phyloP scores from a whole-genome alignment of 192 early-diverging fungal genomes.

The Dissophora ornata region DNA sequence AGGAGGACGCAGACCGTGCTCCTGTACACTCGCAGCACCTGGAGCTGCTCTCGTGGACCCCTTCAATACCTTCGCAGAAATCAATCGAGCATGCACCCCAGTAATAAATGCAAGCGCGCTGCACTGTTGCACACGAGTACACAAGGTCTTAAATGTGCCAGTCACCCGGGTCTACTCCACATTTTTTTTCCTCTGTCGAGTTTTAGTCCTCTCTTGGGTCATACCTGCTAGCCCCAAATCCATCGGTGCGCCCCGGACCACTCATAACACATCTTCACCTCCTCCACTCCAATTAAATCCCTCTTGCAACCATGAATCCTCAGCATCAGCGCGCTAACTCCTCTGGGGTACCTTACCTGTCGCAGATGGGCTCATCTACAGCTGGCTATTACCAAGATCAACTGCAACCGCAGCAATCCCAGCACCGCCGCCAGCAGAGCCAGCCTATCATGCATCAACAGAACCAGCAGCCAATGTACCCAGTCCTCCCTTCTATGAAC shows the following conservation, averaged over 20 bases:
- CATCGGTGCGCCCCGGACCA: too few species aligned
- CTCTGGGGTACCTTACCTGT: not conserved
- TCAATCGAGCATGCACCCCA: not conserved
- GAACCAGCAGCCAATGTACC: constrained; percentile 30
- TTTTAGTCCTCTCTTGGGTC: too few species aligned
- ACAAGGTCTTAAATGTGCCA: too few species aligned
- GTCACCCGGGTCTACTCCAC: too few species aligned
- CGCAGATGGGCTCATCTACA: not conserved
- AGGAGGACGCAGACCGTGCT: not conserved
- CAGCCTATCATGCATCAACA: constrained; percentile 7
- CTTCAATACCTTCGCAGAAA: not conserved
- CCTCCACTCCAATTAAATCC: not conserved
- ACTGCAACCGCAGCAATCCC: constrained; percentile 16
- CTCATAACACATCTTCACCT: constrained; percentile 6
- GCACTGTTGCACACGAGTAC: too few species aligned
- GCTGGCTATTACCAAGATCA: constrained; percentile 1
- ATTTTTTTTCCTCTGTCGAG: too few species aligned
- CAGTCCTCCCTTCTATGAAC: constrained; percentile 46
- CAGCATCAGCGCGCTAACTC: constrained; percentile 13
- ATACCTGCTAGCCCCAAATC: too few species aligned
- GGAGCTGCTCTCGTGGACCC: constrained; percentile 8
- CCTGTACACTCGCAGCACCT: not conserved
- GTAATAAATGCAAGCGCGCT: too few species aligned
- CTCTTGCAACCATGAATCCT: constrained; percentile 27
- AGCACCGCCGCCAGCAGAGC: constrained; percentile 11